Percentiles rank a stretch among this genome's conserved stretches.
Evolutionary conservation across 1,284 basidiomycete species (phyloP).

Genomic region (Tetrapyrgos nigripes): DNA sequence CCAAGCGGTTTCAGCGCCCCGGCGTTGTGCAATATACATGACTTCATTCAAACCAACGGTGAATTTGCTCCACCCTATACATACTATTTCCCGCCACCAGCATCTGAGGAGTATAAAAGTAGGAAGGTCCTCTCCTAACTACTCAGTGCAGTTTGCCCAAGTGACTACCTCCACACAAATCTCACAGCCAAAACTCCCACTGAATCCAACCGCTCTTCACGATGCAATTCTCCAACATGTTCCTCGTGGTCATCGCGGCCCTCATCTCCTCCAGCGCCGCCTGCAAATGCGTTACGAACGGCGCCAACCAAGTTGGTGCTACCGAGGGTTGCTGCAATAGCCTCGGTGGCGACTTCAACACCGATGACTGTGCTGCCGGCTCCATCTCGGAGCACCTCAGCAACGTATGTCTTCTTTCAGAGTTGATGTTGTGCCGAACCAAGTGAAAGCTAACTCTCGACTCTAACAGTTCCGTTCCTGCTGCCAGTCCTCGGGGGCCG

Average conservation of each 20-base stretch:
- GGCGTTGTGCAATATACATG: too few species aligned
- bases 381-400: conserved; percentile 20
- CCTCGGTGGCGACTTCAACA: conserved; percentile 14
- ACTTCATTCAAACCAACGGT: too few species aligned
- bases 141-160: background rate
- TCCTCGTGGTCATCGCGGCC: conserved; percentile 14
- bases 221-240: conserved; percentile 14
- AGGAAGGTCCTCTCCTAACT: background rate
- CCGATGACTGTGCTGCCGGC: conserved; percentile 15
- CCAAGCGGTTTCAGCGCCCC: too few species aligned
- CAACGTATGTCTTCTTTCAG: conserved; percentile 15
- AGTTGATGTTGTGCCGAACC: background rate
- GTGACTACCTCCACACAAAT: background rate
- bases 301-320: conserved; percentile 5
- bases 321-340: conserved; percentile 10
- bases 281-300: conserved; percentile 16
- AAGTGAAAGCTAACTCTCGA: conserved; percentile 3
- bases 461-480: conserved; percentile 15
- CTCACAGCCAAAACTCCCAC: background rate
- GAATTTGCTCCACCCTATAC: too few species aligned
- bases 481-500: conserved; percentile 6
- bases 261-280: conserved; percentile 11
- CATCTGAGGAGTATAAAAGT: background rate
- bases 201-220: conserved; percentile 1
- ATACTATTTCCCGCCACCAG: background rate